Evolutionary conservation across 1,284 basidiomycete genomes (phyloP), one percentile per base, ranked within the genome.

Genomic region (Leccinum pachyderme): DNA sequence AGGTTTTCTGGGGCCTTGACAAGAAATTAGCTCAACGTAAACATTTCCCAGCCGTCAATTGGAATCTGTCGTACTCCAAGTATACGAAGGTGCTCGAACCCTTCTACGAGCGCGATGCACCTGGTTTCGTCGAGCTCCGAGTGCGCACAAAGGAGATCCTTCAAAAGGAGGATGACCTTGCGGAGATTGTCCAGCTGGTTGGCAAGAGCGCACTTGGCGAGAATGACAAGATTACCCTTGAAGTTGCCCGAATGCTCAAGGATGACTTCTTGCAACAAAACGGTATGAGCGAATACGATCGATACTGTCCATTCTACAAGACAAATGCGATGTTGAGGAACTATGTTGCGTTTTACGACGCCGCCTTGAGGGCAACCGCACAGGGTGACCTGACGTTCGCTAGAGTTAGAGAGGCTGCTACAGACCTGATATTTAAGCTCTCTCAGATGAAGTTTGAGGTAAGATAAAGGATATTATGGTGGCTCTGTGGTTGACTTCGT

Each of bases 361-460:
- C 83, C 27, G 93, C 96, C 6, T 81, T 91, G 69, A 90, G 86
- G 71, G 91, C 93, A 15, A 91, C 97, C 51, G 82, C 87, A 48
- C 85, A 89, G 64, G 86, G 88, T 48, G 93, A 96, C 65, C 75
- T 94, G 61, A 97, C 95, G n/a, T 99, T 95, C 72, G 79, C 87
- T 53, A 93, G 88, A 79, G 89, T 98, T 73, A 93, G 92, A 72
- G 96, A 98, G 64, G 79, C 86, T 39, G 84, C 93, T 12, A 77
- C 81, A 53, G 96, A 99, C 65, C 74, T 97, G 60, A 91, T 96
- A 82, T 98, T 90, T 80, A 93, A 95, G 73, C 83, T 99, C 29
- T 96, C 94, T 52, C 95, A 98, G 75, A 95, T 96, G 92, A 98
- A 98, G 74, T 98, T 98, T 72, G 94, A 97, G 86, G 92, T 90